Base-by-base conservation (phyloP, 139 green algal species). In the Chlorella sp. region DNA sequence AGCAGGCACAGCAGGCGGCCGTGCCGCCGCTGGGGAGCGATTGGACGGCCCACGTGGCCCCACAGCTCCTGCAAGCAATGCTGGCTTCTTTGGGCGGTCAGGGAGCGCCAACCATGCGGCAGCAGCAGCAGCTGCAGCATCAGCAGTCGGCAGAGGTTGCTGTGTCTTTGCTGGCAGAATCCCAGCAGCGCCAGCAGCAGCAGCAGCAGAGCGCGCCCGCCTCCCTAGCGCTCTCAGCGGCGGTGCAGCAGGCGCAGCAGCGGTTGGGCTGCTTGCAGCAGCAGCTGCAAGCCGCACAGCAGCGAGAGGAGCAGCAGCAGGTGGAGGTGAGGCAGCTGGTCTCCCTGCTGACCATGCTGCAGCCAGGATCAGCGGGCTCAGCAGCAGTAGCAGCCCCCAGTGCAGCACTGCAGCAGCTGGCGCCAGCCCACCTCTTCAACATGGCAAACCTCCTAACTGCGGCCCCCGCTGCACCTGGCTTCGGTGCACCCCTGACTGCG, bases 221-320 rank as follows among this genome's bases (percentile, higher is more conserved):
- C 66, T 40, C 40, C 19, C 34, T 15, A 36, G 75, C 75, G 36
- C 36, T 48, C 34, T 22, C 75, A 57, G 75, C 75, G 22, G 36
- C 34, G 14, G 34, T 81, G 36, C 75, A 81, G 75, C 75, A 81
- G 75, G 36, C 36, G 36, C 75, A 81, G 75, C 75, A 81, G 75
- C 30, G 5, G 66, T 15, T 30, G 66, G 24, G 26, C 24, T 14
- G 26, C 26, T 3, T 73, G 28, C 73, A 80, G 28, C 73, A 80
- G 26, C 73, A 37, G 36, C 36, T 30, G 26, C 73, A 36, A 3
- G 15, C 26, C 73, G 15, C 36, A 42, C n/a, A 39, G 36, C 73
- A 26, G 78, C 78, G n/a, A n/a, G n/a, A 64, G 78, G 34, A 60
- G 24, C 15, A 84, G 40, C 39, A 84, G 78, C 40, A 61, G 40